These are phyloP conservation scores for Diatrype stigma DNA, from an alignment of 2,329 filamentous ascomycete species.

Conservation along the genomic window DNA sequence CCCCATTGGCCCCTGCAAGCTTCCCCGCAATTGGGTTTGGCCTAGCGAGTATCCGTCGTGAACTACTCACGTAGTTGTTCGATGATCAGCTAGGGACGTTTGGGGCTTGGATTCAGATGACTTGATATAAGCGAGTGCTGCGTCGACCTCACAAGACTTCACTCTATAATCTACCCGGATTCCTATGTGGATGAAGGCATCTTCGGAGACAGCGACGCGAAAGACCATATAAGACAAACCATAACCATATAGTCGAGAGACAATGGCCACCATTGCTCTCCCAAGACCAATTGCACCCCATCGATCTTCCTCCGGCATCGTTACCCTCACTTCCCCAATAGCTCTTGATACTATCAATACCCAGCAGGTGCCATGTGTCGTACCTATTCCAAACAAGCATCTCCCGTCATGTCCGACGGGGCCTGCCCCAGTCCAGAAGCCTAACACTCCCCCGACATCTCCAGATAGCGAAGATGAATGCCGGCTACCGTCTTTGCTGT, in stretches of 20 bases:
- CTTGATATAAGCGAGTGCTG: neutral
- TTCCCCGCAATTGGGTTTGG: neutral
- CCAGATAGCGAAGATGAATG: conserved; percentile 53
- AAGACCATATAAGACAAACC: neutral
- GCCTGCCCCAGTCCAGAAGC: conserved; percentile 52
- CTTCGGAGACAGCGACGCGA: neutral
- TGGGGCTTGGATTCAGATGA: neutral
- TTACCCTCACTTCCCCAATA: conserved; percentile 35
- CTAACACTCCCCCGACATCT: conserved; percentile 62
- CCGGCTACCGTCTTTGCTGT: conserved; percentile 65
- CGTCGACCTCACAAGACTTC: neutral
- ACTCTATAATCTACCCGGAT: too few relatives aligned
- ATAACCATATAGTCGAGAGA: conserved; percentile 2
- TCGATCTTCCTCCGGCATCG: conserved; percentile 38
- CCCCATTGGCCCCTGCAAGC: neutral
- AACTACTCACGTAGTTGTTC: neutral
- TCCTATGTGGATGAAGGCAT: neutral
- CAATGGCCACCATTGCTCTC: conserved; percentile 54
- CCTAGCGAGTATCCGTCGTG: neutral
- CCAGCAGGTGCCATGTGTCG: conserved; percentile 27
- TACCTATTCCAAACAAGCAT: conserved; percentile 78
- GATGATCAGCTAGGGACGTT: neutral
- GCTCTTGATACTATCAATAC: conserved; percentile 36
- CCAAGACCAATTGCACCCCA: conserved; percentile 44
- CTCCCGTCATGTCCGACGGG: conserved; percentile 85